Percentiles rank a stretch among this genome's conserved stretches.
Evolutionary conservation across 805 yeast genomes (phyloP).

Genomic region (Ogataea kodamae): DNA sequence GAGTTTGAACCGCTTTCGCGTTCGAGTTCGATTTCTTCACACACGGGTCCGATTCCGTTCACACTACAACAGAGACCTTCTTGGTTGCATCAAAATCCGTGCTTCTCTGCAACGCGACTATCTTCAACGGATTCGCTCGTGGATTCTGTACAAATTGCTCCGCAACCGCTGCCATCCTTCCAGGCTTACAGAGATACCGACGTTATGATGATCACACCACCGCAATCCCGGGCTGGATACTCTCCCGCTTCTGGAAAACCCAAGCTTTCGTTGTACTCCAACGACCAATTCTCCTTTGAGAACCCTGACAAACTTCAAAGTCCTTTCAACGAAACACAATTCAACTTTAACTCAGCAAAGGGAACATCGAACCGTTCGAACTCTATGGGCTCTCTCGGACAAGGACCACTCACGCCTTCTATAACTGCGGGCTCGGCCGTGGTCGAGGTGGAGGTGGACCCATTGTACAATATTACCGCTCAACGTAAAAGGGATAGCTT

Average conservation of each 20-base stretch:
- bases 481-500: conserved; percentile 52
- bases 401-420: conserved; percentile 5
- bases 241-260: conserved; percentile 13
- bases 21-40: conserved; percentile 26
- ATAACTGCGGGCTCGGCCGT: conserved; percentile 3
- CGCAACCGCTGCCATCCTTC: conserved; percentile 10
- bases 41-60: conserved; percentile 10
- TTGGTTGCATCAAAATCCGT: conserved; percentile 34
- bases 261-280: conserved; percentile 10
- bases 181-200: conserved; percentile 11
- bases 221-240: conserved; percentile 18
- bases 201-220: conserved; percentile 20
- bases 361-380: conserved; percentile 7
- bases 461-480: conserved; percentile 42
- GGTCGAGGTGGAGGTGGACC: conserved; percentile 29
- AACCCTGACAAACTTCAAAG: conserved; percentile 20
- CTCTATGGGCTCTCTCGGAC: conserved; percentile 8
- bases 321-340: conserved; percentile 23
- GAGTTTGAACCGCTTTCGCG: conserved; percentile 25
- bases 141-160: conserved; percentile 29
- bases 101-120: conserved; percentile 28
- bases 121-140: conserved; percentile 35
- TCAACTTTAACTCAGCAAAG: conserved; percentile 6
- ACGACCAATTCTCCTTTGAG: conserved; percentile 25
- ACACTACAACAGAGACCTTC: conserved; percentile 29